Evolutionary conservation across 106 monocot species (phyloP).

Genomic region (Agapanthus africanus): DNA sequence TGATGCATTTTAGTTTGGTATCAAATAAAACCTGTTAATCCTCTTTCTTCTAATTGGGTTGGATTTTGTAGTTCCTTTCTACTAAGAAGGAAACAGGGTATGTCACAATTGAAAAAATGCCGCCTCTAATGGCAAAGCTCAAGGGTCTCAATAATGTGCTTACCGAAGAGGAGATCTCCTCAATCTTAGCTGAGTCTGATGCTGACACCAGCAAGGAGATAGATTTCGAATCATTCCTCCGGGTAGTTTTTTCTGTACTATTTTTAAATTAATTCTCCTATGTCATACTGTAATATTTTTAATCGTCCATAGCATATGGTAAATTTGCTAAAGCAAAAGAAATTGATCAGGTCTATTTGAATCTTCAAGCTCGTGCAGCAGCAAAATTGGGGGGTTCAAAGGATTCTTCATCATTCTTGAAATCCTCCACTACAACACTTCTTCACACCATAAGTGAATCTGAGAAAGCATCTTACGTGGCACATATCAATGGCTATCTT

Average conservation of each 20-base stretch:
- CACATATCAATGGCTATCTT: slow-evolving; percentile 67
- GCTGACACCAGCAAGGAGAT: slow-evolving; percentile 41
- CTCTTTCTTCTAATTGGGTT: neutral
- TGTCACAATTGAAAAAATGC: slow-evolving; percentile 46
- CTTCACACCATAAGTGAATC: slow-evolving; percentile 77
- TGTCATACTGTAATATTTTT: too few relatives aligned
- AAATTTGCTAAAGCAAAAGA: neutral
- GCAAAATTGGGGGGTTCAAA: slow-evolving; percentile 42
- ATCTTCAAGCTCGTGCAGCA: slow-evolving; percentile 43
- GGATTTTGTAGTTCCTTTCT: slow-evolving; percentile 31
- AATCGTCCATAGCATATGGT: too few relatives aligned
- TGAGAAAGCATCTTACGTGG: slow-evolving; percentile 75
- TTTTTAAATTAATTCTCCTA: too few relatives aligned
- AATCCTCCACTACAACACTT: slow-evolving; percentile 59
- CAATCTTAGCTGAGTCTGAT: slow-evolving; percentile 41
- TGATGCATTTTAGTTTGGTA: neutral
- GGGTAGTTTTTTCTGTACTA: slow-evolving; percentile 30
- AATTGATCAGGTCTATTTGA: slow-evolving; percentile 37
- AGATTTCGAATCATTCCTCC: slow-evolving; percentile 80
- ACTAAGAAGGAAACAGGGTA: slow-evolving; percentile 32
- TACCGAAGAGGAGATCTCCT: slow-evolving; percentile 48
- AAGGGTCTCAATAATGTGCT: slow-evolving; percentile 52
- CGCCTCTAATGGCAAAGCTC: slow-evolving; percentile 46
- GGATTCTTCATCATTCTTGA: slow-evolving; percentile 58
- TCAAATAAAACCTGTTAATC: too few relatives aligned